Evolutionary conservation across 148 eudicot species (phyloP), one percentile per base, ranked within the genome.

Genomic region (Silene uniflora): DNA sequence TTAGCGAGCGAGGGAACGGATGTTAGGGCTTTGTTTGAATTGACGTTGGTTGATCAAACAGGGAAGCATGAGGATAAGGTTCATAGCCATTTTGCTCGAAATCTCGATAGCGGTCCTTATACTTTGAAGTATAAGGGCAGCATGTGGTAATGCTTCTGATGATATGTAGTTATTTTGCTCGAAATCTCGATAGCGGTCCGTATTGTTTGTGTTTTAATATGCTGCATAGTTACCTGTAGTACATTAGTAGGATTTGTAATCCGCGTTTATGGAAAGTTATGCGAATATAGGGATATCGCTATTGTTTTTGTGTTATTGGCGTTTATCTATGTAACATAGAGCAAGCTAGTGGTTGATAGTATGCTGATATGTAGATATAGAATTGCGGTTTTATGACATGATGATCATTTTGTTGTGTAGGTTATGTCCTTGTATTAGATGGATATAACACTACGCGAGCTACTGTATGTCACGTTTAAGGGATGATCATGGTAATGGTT

Each of bases 11-110:
- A 93, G 8, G 98, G 94, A 17, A 93, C 91, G 0, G 98, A 93
- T 74, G 98, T 93, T 19, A 86, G 98, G 89, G 98, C 98, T 4
- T 73, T 93, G 83, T 93, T 93, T 78, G 98, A 93, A 81, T 78
- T 93, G 59, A 89, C 92, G 0, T 75, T 93, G 83, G 54, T 86
- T 81, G 98, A 93, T 81, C 98, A 91, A 79, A 89, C 90, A 71
- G 90, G 87, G 29, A 85, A 79, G 25, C 86, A 87, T 75, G 91
- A 89, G 77, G 90, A 93, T 71, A 93, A 93, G 77, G 87, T 93
- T 18, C 97, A 93, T 78, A 93, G 97, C 39, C 98, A 93, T 79
- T 93, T 93, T 58, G 86, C 90, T 69, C 89, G 98, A 12, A 90
- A 91, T 68, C 82, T 90, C 39, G 98, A 93, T 83, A 86, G 94